phyloP scores from a whole-genome alignment of 495 filamentous ascomycete genomes.

The Lindgomyces ingoldianus region DNA sequence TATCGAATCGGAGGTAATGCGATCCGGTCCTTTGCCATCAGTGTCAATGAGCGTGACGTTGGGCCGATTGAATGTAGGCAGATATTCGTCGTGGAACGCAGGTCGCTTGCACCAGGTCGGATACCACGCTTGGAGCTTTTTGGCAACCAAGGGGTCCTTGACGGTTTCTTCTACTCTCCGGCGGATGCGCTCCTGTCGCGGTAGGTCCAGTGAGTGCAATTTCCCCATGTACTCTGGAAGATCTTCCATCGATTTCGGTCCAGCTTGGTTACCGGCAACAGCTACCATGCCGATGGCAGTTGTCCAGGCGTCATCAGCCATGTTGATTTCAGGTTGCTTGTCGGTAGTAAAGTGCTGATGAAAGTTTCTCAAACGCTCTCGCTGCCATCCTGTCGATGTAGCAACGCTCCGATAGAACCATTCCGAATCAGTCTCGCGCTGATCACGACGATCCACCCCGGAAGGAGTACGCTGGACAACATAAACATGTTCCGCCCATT shows the following conservation, averaged over 20 bases:
- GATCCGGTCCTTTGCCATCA: slow-evolving; percentile 52
- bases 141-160: slow-evolving; percentile 39
- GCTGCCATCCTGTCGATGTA: slow-evolving; percentile 40
- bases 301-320: slow-evolving; percentile 40
- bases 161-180: slow-evolving; percentile 38
- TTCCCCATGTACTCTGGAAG: slow-evolving; percentile 44
- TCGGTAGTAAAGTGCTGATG: slow-evolving; percentile 40
- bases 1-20: slow-evolving; percentile 45
- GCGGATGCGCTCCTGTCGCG: slow-evolving; percentile 39
- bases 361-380: slow-evolving; percentile 36
- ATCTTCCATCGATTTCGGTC: slow-evolving; percentile 38
- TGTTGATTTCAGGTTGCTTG: slow-evolving; percentile 43
- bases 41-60: slow-evolving; percentile 54
- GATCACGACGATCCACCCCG: slow-evolving; percentile 50
- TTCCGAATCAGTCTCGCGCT: slow-evolving; percentile 52
- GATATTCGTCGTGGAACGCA: slow-evolving; percentile 45
- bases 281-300: slow-evolving; percentile 15
- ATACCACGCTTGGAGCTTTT: slow-evolving; percentile 44
- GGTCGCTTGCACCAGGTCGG: slow-evolving; percentile 46
- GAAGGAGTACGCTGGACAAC: slow-evolving; percentile 61
- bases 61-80: slow-evolving; percentile 35
- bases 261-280: slow-evolving; percentile 48
- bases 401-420: slow-evolving; percentile 54
- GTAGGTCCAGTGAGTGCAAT: slow-evolving; percentile 34
- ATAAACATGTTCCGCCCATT: slow-evolving; percentile 54